A percentile compares a stretch with the other conserved stretches of the same genome.
Conservation (phyloP, 768 basidiomycete genomes). For the Mrakia gelida region DNA sequence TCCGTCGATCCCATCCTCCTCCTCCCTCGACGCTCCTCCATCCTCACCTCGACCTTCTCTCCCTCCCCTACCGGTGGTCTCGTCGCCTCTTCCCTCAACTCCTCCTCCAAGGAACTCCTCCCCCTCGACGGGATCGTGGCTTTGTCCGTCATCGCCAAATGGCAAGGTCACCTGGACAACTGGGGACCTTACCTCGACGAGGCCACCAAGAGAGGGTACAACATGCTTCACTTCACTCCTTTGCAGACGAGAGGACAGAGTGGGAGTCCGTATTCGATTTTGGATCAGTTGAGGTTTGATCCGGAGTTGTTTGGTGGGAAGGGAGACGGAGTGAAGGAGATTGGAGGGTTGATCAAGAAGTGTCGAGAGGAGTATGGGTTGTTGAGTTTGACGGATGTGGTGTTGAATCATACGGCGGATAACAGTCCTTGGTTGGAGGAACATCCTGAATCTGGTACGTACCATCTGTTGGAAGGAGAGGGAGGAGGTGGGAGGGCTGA, state of each 20-base stretch:
- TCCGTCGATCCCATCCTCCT: constrained; percentile 89
- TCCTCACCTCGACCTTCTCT: constrained; percentile 53
- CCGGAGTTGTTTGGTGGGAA: constrained; percentile 60
- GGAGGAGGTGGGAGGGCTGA: background rate
- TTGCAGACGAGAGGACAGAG: constrained; percentile 85
- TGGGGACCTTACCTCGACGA: constrained; percentile 80
- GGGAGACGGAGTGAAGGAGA: constrained; percentile 52
- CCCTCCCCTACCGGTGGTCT: constrained; percentile 22
- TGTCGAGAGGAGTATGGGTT: constrained; percentile 84
- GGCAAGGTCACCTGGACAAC: constrained; percentile 81
- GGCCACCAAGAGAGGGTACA: constrained; percentile 85
- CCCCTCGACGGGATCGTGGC: constrained; percentile 84
- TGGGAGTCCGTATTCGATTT: constrained; percentile 89
- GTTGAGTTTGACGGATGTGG: constrained; percentile 86
- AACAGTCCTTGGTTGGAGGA: constrained; percentile 86
- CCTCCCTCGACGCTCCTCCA: constrained; percentile 64
- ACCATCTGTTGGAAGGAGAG: no score
- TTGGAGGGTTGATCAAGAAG: constrained; percentile 62
- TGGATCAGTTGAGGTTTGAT: constrained; percentile 79
- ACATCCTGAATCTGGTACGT: constrained; percentile 89
- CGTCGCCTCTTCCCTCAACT: background rate
- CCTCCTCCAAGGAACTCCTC: constrained; percentile 43
- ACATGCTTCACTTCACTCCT: constrained; percentile 96
- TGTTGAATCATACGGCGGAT: constrained; percentile 94
- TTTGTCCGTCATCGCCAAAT: constrained; percentile 89